phyloP scores from a whole-genome alignment of 176 grass and related monocot genomes.

The Aegilops sharonensis region DNA sequence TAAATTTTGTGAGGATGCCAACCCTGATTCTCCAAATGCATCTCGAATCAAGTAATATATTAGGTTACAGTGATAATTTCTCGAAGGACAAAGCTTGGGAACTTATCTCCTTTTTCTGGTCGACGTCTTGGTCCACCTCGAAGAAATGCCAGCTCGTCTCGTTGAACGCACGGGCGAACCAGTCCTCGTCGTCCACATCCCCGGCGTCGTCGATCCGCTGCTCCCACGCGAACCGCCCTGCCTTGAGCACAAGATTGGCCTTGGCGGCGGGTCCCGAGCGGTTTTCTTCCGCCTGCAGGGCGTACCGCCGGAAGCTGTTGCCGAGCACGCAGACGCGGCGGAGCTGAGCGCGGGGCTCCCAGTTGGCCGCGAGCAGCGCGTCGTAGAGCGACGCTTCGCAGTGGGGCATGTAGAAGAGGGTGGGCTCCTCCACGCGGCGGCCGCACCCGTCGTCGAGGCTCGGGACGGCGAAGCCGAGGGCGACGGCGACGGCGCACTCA shows the following conservation, averaged over 20 bases:
- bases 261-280: slow-evolving; percentile 27
- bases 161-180: slow-evolving; percentile 57
- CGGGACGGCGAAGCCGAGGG: slow-evolving; percentile 56
- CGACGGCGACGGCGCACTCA: slow-evolving; percentile 56
- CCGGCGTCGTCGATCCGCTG: slow-evolving; percentile 36
- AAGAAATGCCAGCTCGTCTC: slow-evolving; percentile 98
- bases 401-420: slow-evolving; percentile 96
- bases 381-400: slow-evolving; percentile 76
- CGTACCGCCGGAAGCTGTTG: slow-evolving; percentile 73
- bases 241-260: slow-evolving; percentile 45
- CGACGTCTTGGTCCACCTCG: slow-evolving; percentile 27
- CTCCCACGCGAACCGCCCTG: slow-evolving; percentile 49
- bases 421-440: slow-evolving; percentile 47
- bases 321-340: slow-evolving; percentile 57
- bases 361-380: slow-evolving; percentile 66
- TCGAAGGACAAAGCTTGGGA: slow-evolving; percentile 14
- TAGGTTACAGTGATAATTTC: background rate
- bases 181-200: slow-evolving; percentile 39
- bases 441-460: slow-evolving; percentile 53
- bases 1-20: background rate
- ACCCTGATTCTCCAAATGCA: background rate
- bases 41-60: background rate
- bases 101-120: slow-evolving; percentile 28
- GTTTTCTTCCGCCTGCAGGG: slow-evolving; percentile 29
- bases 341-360: slow-evolving; percentile 47